phyloP scores from a whole-genome alignment of 2,329 filamentous ascomycete genomes.

The Hypomyces rosellus region DNA sequence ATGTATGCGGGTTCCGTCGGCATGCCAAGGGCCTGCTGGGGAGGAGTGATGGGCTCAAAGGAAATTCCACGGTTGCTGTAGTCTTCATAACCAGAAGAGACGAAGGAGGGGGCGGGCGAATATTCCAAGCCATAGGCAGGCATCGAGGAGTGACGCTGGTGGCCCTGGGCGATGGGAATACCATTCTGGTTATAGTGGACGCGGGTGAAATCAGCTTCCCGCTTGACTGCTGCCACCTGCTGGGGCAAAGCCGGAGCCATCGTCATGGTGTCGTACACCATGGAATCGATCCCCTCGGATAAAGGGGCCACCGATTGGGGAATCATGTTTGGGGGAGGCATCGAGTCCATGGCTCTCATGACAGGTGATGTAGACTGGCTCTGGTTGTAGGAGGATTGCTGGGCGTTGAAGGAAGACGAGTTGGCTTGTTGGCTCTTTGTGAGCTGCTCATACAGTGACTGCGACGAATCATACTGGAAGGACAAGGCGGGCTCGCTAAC shows the following conservation, averaged over 20 bases:
- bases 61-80: conserved; percentile 95
- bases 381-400: conserved; percentile 62
- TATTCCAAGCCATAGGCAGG: conserved; percentile 92
- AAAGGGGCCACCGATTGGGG: conserved; percentile 51
- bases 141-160: conserved; percentile 97
- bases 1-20: conserved; percentile 91
- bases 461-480: conserved; percentile 98
- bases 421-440: conserved; percentile 99
- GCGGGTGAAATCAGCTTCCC: conserved; percentile 76
- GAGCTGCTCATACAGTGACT: conserved; percentile 98
- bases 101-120: conserved; percentile 94
- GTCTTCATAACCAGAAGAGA: conserved; percentile 97
- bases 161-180: conserved; percentile 72
- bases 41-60: conserved; percentile 93
- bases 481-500: conserved; percentile 96
- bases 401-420: conserved; percentile 89
- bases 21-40: conserved; percentile 78
- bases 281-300: conserved; percentile 62
- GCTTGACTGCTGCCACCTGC: conserved; percentile 65
- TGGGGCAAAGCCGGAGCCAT: conserved; percentile 65
- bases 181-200: conserved; percentile 91
- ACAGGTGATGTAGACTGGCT: conserved; percentile 83
- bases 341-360: conserved; percentile 84
- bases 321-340: conserved; percentile 87
- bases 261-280: conserved; percentile 63